Evolutionary conservation across 2,329 filamentous ascomycete species (phyloP).

Genomic region (Ophiocordyceps robertsii): DNA sequence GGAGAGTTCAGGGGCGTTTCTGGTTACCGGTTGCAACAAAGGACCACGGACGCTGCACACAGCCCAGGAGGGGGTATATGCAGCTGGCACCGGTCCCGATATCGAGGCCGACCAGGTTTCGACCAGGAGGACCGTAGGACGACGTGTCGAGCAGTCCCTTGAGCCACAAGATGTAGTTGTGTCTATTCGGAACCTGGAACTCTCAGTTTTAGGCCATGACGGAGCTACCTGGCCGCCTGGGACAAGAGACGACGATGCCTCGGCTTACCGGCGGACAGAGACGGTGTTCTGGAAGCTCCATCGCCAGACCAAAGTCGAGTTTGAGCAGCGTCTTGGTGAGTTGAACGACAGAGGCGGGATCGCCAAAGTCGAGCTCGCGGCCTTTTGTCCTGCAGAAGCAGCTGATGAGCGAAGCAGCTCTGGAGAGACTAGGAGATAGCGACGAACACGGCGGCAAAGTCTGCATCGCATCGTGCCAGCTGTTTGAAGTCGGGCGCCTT

Average conservation of each 20-base stretch:
- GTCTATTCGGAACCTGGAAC: slow-evolving; percentile 44
- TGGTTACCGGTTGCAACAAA: slow-evolving; percentile 49
- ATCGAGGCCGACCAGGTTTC: slow-evolving; percentile 59
- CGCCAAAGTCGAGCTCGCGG: slow-evolving; percentile 61
- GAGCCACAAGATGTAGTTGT: slow-evolving; percentile 87
- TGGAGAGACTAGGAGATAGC: neutral
- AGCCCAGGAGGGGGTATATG: slow-evolving; percentile 80
- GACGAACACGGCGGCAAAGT: slow-evolving; percentile 27
- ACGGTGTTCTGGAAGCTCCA: slow-evolving; percentile 63
- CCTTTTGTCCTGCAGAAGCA: slow-evolving; percentile 11
- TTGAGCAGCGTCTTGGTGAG: slow-evolving; percentile 69
- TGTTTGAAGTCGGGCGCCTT: slow-evolving; percentile 28
- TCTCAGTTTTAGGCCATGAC: neutral
- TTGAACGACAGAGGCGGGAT: slow-evolving; percentile 64
- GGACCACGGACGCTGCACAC: slow-evolving; percentile 56
- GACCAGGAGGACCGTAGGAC: slow-evolving; percentile 30
- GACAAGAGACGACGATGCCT: slow-evolving; percentile 5
- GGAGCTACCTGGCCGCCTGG: neutral
- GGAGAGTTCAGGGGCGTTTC: neutral
- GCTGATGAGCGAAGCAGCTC: neutral
- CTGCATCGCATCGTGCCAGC: slow-evolving; percentile 25
- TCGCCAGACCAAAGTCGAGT: slow-evolving; percentile 56
- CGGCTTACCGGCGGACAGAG: slow-evolving; percentile 66
- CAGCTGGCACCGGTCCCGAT: slow-evolving; percentile 84
- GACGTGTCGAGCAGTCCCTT: slow-evolving; percentile 68